A percentile compares a stretch with the other conserved stretches of the same genome.
Evolutionary conservation across 192 early-diverging fungal species (phyloP).

Genomic region (Linnemannia schmuckeri): DNA sequence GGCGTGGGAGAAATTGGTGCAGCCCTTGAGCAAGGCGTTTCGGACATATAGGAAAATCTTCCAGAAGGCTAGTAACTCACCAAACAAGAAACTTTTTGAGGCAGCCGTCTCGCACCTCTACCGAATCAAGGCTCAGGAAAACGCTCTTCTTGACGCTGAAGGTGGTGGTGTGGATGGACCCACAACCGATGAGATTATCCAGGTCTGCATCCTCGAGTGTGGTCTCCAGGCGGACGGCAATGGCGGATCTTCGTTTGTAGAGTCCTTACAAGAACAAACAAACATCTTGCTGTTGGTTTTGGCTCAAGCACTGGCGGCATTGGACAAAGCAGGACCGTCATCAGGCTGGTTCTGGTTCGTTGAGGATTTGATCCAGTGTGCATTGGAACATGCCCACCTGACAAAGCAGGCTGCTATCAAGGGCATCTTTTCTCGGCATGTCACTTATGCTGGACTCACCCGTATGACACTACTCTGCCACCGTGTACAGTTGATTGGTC

Average conservation of each 20-base stretch:
- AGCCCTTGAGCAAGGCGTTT: not conserved
- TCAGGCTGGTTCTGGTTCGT: slow-evolving; percentile 56
- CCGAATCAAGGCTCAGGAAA: slow-evolving; percentile 20
- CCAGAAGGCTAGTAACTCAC: slow-evolving; percentile 12
- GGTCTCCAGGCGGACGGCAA: slow-evolving; percentile 40
- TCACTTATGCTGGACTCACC: slow-evolving; percentile 2
- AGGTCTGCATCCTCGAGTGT: slow-evolving; percentile 48
- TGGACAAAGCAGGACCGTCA: not conserved
- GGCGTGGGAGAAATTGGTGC: slow-evolving; percentile 15
- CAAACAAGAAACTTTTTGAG: slow-evolving; percentile 39
- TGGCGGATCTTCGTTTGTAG: slow-evolving; percentile 27
- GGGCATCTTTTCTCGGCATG: slow-evolving; percentile 1
- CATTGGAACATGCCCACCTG: not conserved
- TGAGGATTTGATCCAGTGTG: slow-evolving; percentile 34
- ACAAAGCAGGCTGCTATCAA: slow-evolving; percentile 8
- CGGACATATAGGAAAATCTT: not conserved
- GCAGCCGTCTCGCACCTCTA: slow-evolving; percentile 44
- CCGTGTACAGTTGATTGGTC: not conserved
- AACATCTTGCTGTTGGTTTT: slow-evolving; percentile 17
- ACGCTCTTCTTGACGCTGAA: not conserved
- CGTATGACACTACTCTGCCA: slow-evolving; percentile 9
- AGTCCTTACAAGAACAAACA: slow-evolving; percentile 30
- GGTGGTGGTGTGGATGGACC: not conserved
- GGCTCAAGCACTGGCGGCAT: not conserved
- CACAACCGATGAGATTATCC: slow-evolving; percentile 14